A percentile compares a stretch with the other conserved stretches of the same genome.
phyloP scores from a whole-genome alignment of 2,329 filamentous ascomycete genomes.

The Scopulariopsis brevicaulis region DNA sequence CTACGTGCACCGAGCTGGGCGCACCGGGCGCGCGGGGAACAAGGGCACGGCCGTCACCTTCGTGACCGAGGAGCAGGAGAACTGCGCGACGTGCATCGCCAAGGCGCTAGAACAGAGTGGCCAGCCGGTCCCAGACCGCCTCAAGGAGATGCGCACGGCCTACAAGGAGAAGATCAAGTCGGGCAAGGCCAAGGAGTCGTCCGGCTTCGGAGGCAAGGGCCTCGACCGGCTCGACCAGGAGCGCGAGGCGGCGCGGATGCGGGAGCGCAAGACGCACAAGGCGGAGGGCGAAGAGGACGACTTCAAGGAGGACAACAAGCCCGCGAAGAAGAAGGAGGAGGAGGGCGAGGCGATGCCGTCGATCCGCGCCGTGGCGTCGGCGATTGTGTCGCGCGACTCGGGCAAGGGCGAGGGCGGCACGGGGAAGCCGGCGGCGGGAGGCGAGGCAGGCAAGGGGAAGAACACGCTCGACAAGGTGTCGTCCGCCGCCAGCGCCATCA shows the following conservation, averaged over 20 bases:
- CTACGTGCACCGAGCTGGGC: slow-evolving; percentile 88
- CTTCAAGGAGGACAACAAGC: slow-evolving; percentile 66
- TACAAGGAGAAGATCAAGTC: slow-evolving; percentile 87
- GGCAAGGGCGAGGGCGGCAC: slow-evolving; percentile 27
- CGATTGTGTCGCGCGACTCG: slow-evolving; percentile 40
- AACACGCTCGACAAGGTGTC: slow-evolving; percentile 66
- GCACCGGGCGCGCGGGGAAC: slow-evolving; percentile 89
- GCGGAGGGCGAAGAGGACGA: slow-evolving; percentile 79
- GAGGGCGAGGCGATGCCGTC: slow-evolving; percentile 57
- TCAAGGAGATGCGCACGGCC: slow-evolving; percentile 53
- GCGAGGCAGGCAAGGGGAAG: slow-evolving; percentile 23
- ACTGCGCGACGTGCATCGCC: slow-evolving; percentile 76
- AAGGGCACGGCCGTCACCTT: slow-evolving; percentile 93
- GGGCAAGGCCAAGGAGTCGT: slow-evolving; percentile 80
- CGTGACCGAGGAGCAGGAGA: slow-evolving; percentile 82
- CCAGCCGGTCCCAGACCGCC: slow-evolving; percentile 63
- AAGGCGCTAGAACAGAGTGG: slow-evolving; percentile 91
- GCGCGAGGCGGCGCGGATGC: slow-evolving; percentile 73
- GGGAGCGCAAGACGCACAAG: slow-evolving; percentile 82
- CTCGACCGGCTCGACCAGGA: slow-evolving; percentile 86
- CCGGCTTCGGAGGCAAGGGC: slow-evolving; percentile 90
- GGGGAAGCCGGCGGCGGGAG: slow-evolving; percentile 19
- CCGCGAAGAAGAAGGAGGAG: slow-evolving; percentile 57
- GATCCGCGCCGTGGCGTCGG: slow-evolving; percentile 51
- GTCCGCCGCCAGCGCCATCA: slow-evolving; percentile 84